Conservation (phyloP, 257 asterid genomes). For the Cinchona pubescens region DNA sequence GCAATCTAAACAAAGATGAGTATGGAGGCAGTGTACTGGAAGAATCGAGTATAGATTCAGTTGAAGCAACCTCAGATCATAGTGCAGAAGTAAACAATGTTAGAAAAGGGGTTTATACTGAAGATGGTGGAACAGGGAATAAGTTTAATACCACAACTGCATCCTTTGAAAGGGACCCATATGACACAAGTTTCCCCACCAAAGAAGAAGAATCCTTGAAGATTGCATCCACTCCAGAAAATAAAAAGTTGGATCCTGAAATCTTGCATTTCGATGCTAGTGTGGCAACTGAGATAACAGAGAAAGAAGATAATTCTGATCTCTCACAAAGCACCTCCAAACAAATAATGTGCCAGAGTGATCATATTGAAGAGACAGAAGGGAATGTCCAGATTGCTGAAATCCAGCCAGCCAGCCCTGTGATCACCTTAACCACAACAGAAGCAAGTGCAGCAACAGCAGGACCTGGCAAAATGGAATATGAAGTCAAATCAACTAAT, state of each 20-base stretch:
- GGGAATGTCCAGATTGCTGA: neutral
- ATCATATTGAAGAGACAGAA: neutral
- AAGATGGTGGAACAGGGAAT: neutral
- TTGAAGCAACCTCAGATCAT: neutral
- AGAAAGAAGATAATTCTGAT: neutral
- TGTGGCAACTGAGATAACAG: neutral
- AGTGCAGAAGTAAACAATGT: neutral
- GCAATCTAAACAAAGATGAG: slow-evolving; percentile 5
- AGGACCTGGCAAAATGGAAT: neutral
- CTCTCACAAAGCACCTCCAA: neutral
- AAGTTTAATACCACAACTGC: neutral
- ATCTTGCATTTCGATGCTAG: neutral
- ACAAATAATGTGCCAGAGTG: neutral
- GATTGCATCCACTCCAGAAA: neutral
- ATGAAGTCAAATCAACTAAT: neutral
- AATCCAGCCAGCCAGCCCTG: slow-evolving; percentile 1
- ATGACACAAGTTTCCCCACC: neutral
- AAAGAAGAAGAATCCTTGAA: neutral
- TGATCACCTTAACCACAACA: neutral
- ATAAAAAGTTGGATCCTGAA: slow-evolving; percentile 1
- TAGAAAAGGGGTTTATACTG: neutral
- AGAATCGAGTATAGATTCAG: neutral
- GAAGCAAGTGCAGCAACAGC: neutral
- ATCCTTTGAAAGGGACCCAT: neutral
- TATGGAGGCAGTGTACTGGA: slow-evolving; percentile 6